phyloP scores from a whole-genome alignment of 352 stramenopile genomes.

The Phytophthora pseudosyringae region DNA sequence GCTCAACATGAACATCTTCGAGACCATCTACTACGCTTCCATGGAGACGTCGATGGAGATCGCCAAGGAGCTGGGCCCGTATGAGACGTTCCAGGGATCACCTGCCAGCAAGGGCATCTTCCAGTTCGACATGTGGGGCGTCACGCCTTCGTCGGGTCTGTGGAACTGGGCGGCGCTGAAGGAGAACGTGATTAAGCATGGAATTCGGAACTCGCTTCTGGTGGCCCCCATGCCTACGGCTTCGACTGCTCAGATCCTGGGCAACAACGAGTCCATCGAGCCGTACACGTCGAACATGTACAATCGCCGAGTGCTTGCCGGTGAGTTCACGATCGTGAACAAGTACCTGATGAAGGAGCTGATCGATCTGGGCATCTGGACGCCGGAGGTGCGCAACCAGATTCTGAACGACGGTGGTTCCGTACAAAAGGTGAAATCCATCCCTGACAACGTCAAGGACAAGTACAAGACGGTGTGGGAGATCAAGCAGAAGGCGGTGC shows the following conservation, averaged over 20 bases:
- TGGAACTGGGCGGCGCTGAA: conserved; percentile 98
- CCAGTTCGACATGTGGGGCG: conserved; percentile 99
- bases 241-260: conserved; percentile 99
- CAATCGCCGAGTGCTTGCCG: conserved; percentile 97
- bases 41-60: conserved; percentile 97
- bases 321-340: conserved; percentile 99
- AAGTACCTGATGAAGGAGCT: conserved; percentile 99
- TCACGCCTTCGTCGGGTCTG: conserved; percentile 90
- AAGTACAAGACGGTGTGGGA: conserved; percentile 99
- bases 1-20: conserved; percentile 99
- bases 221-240: conserved; percentile 99
- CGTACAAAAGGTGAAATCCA: conserved; percentile 92
- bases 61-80: conserved; percentile 93
- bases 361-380: conserved; percentile 97
- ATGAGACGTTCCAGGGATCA: conserved; percentile 97
- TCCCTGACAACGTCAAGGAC: conserved; percentile 88
- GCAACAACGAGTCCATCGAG: conserved; percentile 99
- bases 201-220: conserved; percentile 99
- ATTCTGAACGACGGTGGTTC: conserved; percentile 98
- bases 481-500: conserved; percentile 97
- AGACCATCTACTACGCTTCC: conserved; percentile 99
- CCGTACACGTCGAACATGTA: conserved; percentile 99
- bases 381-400: conserved; percentile 96
- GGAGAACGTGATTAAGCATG: conserved; percentile 93
- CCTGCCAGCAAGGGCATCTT: conserved; percentile 97